phyloP scores from a whole-genome alignment of 2,329 filamentous ascomycete genomes.

The Aspergillus caelatus region DNA sequence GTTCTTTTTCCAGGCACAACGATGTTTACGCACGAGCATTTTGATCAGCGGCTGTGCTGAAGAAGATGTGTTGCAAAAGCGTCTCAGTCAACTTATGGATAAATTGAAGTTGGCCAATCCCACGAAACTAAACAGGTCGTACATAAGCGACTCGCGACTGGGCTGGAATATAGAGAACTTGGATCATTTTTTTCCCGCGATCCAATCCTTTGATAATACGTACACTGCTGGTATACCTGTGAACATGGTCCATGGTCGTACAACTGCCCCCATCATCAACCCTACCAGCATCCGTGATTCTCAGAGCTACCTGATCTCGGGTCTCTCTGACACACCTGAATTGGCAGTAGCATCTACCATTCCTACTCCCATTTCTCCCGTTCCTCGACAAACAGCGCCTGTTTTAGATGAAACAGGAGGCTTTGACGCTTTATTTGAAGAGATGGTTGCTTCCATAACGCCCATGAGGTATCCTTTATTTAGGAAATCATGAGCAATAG shows the following conservation, averaged over 20 bases:
- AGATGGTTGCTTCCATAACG: constrained; percentile 17
- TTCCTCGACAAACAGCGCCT: background rate
- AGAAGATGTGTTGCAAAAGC: background rate
- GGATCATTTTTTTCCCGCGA: background rate
- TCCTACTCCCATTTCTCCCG: background rate
- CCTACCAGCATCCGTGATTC: background rate
- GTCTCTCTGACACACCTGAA: background rate
- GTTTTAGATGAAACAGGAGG: background rate
- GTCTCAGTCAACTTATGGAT: background rate
- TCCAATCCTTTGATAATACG: background rate
- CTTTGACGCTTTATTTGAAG: constrained; percentile 2
- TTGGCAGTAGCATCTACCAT: background rate
- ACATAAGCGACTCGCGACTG: background rate
- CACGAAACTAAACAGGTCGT: too few species aligned
- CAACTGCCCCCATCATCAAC: background rate
- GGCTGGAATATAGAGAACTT: background rate
- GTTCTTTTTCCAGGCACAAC: background rate
- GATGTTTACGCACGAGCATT: background rate
- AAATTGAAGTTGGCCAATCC: background rate
- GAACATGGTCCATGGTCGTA: background rate
- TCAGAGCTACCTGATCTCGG: background rate
- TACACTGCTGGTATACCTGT: background rate
- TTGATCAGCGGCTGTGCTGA: background rate
- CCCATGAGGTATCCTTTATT: background rate
- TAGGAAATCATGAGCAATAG: accelerated